Percentiles rank a stretch among this genome's conserved stretches.
phyloP scores from a whole-genome alignment of 371 early-diverging fungal genomes.

The Mortierella sp. region DNA sequence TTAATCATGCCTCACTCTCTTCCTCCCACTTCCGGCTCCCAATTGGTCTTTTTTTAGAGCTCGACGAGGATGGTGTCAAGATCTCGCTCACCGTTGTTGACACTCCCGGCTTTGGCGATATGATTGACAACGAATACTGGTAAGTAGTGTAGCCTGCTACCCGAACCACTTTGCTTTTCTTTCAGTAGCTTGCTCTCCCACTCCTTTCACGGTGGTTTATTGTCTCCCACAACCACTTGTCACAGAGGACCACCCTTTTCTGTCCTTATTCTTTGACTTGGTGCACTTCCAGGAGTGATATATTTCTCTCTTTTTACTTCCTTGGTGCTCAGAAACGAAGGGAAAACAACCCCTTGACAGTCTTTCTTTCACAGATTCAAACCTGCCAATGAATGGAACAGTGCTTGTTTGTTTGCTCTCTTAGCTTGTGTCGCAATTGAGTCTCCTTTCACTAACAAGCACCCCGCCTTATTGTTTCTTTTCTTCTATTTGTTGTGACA shows the following conservation, averaged over 20 bases:
- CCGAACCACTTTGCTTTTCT: neutral
- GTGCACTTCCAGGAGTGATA: neutral
- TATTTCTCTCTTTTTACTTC: neutral
- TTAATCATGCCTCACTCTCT: neutral
- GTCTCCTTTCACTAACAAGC: neutral
- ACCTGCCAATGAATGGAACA: slow-evolving; percentile 5
- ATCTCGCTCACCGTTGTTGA: slow-evolving; percentile 92
- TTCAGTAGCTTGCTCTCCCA: neutral
- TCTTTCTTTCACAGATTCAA: neutral
- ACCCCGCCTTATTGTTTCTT: neutral
- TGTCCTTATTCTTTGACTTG: neutral
- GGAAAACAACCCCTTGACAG: neutral
- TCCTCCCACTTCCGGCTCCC: slow-evolving; percentile 5
- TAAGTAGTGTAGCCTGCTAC: slow-evolving; percentile 37
- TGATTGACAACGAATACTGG: slow-evolving; percentile 87
- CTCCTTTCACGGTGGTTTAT: neutral
- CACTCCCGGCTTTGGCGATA: slow-evolving; percentile 98
- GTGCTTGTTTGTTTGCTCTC: neutral
- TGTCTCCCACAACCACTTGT: neutral
- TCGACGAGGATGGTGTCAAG: slow-evolving; percentile 97
- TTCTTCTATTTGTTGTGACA: neutral
- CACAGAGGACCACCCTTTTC: neutral
- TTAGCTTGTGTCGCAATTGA: neutral
- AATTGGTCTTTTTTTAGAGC: slow-evolving; percentile 66
- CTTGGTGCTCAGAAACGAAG: slow-evolving; percentile 10